Evolutionary conservation across 306 rosid genomes (phyloP).

Genomic region (Comarum palustre): DNA sequence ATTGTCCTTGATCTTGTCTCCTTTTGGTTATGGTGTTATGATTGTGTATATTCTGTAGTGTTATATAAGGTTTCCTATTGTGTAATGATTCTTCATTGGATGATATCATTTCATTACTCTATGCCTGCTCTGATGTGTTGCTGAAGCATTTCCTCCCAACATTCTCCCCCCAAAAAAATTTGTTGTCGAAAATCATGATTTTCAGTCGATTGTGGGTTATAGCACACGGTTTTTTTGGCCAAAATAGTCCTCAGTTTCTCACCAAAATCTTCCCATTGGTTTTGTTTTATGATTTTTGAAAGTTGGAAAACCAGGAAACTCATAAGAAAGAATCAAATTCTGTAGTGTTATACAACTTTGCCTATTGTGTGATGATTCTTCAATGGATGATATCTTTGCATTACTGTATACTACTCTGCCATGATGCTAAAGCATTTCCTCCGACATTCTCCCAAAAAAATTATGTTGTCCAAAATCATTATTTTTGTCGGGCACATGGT

Average conservation of each 20-base stretch:
- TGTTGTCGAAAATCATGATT: neutral
- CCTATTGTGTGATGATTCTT: neutral
- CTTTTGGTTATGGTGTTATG: conserved; percentile 13
- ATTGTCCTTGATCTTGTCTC: neutral
- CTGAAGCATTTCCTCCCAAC: neutral
- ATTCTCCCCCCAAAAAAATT: neutral
- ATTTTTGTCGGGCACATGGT: neutral
- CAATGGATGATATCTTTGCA: no score
- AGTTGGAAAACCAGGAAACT: neutral
- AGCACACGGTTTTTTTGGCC: neutral
- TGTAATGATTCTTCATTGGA: neutral
- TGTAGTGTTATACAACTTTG: neutral
- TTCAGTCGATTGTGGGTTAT: neutral
- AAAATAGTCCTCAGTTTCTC: neutral
- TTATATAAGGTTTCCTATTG: neutral
- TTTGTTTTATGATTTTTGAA: no score
- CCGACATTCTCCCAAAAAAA: neutral
- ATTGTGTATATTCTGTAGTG: neutral
- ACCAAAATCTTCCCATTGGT: neutral
- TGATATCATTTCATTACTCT: no score
- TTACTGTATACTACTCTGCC: neutral
- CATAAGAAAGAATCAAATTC: no score
- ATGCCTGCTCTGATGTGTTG: neutral
- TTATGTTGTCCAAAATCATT: neutral
- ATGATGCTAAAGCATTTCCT: neutral